Percentiles rank a stretch among this genome's conserved stretches.
phyloP scores from a whole-genome alignment of 2,329 filamentous ascomycete species.

The Ilyonectria destructans region DNA sequence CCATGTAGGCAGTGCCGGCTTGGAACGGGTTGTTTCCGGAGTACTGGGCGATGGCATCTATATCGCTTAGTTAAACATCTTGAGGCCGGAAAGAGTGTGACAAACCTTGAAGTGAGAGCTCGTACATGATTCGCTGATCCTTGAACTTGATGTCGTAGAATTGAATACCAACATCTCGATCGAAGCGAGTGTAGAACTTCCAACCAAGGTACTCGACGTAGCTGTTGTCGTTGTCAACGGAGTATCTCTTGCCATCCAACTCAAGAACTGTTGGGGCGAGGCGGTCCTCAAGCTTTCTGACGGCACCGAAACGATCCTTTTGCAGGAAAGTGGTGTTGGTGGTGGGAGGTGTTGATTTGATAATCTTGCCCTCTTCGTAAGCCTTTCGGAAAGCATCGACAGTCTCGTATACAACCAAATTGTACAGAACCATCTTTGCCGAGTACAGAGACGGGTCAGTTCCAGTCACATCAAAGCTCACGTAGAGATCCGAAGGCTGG shows the following conservation, averaged over 20 bases:
- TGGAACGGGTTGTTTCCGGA: conserved; percentile 32
- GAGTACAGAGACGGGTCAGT: conserved; percentile 36
- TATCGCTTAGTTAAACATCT: neutral
- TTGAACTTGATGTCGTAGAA: conserved; percentile 34
- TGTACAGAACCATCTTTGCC: conserved; percentile 38
- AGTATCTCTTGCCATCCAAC: conserved; percentile 39
- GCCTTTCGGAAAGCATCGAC: conserved; percentile 36
- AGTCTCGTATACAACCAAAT: conserved; percentile 34
- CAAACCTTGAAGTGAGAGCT: conserved; percentile 29
- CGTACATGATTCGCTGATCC: conserved; percentile 33
- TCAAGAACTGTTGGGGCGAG: conserved; percentile 35
- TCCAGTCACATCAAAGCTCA: conserved; percentile 38
- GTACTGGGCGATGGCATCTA: conserved; percentile 32
- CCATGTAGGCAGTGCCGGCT: conserved; percentile 28
- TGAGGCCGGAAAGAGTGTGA: neutral
- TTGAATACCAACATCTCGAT: conserved; percentile 32
- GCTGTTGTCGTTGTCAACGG: conserved; percentile 37
- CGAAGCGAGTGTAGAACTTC: conserved; percentile 37
- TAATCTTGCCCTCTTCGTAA: conserved; percentile 32
- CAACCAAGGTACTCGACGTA: conserved; percentile 42
- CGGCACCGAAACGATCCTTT: conserved; percentile 37
- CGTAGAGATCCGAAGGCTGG: conserved; percentile 37
- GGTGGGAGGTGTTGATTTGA: conserved; percentile 27
- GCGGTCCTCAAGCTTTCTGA: conserved; percentile 36
- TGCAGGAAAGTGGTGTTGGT: conserved; percentile 33